Percentiles rank a stretch among this genome's conserved stretches.
Conservation (phyloP, 2,329 filamentous ascomycete genomes). For the Scedosporium dehoogii region DNA sequence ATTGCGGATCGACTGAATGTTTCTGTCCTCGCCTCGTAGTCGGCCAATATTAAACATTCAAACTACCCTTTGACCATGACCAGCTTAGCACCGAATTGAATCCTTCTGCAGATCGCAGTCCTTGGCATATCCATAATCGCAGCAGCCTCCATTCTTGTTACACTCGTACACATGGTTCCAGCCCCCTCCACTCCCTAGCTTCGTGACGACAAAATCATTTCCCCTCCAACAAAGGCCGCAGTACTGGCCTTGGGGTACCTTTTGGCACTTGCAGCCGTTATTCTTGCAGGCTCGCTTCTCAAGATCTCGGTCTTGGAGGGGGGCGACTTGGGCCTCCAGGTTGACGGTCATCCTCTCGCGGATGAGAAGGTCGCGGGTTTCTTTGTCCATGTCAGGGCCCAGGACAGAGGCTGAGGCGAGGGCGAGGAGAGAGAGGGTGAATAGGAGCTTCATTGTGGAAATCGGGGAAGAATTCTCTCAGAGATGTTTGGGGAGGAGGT, state of each 20-base stretch:
- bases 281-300: constrained; percentile 5
- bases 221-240: not conserved
- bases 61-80: not conserved
- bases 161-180: constrained; percentile 13
- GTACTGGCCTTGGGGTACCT: constrained; percentile 2
- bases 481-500: not conserved
- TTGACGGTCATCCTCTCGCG: not conserved
- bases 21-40: too few relatives aligned
- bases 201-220: not conserved
- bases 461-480: not conserved
- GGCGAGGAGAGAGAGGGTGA: not conserved
- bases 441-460: not conserved
- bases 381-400: not conserved
- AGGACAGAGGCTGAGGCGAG: not conserved
- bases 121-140: constrained; percentile 12
- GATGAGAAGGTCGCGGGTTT: not conserved
- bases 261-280: constrained; percentile 5
- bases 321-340: not conserved
- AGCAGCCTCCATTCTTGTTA: constrained; percentile 12
- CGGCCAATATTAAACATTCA: not conserved
- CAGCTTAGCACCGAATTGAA: not conserved
- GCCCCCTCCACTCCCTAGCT: not conserved
- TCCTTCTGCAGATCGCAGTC: constrained; percentile 10
- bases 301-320: not conserved
- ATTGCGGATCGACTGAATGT: too few relatives aligned